Conservation (phyloP, 495 filamentous ascomycete species). For the Lentithecium fluviatile region DNA sequence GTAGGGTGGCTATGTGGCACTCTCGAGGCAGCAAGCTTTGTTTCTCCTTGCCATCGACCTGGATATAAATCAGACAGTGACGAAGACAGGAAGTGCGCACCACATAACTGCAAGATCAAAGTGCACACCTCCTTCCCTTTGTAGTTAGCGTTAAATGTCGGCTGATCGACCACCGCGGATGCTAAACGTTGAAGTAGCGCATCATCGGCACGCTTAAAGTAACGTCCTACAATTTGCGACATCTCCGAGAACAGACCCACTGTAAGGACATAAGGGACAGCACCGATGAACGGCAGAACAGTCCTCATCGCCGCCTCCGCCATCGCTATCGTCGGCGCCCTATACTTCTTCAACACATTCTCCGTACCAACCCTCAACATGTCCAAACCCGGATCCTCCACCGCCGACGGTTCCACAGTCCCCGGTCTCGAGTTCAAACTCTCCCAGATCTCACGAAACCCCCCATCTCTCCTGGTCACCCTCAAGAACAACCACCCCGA, state of each 20-base stretch:
- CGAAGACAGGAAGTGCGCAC: too few species aligned
- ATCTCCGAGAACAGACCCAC: not conserved
- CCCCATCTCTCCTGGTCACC: slow-evolving; percentile 25
- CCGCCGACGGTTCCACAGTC: too few species aligned
- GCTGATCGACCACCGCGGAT: too few species aligned
- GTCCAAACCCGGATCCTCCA: slow-evolving; percentile 5
- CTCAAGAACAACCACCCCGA: slow-evolving; percentile 23
- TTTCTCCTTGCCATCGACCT: too few species aligned
- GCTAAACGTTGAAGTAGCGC: too few species aligned
- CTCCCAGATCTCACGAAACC: slow-evolving; percentile 26
- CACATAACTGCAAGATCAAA: not conserved
- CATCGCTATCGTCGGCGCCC: slow-evolving; percentile 20
- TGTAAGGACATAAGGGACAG: not conserved
- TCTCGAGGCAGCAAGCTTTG: too few species aligned
- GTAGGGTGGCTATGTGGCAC: too few species aligned
- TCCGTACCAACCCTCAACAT: slow-evolving; percentile 18
- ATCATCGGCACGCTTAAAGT: not conserved
- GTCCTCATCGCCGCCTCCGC: slow-evolving; percentile 20
- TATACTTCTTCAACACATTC: slow-evolving; percentile 21
- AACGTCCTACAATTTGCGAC: not conserved
- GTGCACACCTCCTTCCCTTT: not conserved
- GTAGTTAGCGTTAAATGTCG: not conserved
- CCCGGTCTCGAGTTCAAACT: slow-evolving; percentile 27
- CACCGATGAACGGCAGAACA: slow-evolving; percentile 20
- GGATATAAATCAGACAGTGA: too few species aligned